Evolutionary conservation across 2,329 filamentous ascomycete species (phyloP), one percentile per base, ranked within the genome.

Genomic region (Xylaria sp.): DNA sequence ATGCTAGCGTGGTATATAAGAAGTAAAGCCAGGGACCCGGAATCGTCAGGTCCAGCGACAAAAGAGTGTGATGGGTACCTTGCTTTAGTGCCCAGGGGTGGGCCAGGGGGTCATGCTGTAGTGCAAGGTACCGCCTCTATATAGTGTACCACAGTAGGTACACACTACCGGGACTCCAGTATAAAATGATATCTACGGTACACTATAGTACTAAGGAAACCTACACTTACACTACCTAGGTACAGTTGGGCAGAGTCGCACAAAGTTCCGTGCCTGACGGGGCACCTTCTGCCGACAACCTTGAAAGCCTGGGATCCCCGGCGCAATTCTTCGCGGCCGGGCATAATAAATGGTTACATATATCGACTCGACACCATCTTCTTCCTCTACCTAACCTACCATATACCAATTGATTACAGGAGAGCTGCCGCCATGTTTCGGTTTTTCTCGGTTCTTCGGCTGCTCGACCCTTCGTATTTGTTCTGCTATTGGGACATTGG

Each of bases 221-320:
- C n/a, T 47, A 21, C 44, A 21, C 44, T 21, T 53, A 42, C 27
- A 12, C 23, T 40, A 37, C 5, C 25, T 60, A 62, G 48, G 37
- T 59, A 47, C 48, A 51, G 50, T 53, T 53, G 50, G 50, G 37
- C 23, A 44, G 21, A 25, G 54, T 58, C 37, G 25, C 13, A 57
- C 54, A 65, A 50, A 40, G 40, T 55, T 65, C 48, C 61, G 55
- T 68, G 60, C 61, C 57, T 64, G 60, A 64, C 60, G 47, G 55
- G 65, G 60, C 60, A 64, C 47, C 54, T 59, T 67, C 60, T 68
- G 29, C 65, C 65, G 60, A 67, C 37, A 54, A 37, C 59, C 64
- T 58, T 57, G 51, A 50, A 51, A 51, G 60, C 21, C 51, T 32
- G 23, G 60, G 55, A 63, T 66, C 29, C 53, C 59, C 64, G 37